Conservation (phyloP, 1,139 yeast genomes). For the Taphrina betulina region DNA sequence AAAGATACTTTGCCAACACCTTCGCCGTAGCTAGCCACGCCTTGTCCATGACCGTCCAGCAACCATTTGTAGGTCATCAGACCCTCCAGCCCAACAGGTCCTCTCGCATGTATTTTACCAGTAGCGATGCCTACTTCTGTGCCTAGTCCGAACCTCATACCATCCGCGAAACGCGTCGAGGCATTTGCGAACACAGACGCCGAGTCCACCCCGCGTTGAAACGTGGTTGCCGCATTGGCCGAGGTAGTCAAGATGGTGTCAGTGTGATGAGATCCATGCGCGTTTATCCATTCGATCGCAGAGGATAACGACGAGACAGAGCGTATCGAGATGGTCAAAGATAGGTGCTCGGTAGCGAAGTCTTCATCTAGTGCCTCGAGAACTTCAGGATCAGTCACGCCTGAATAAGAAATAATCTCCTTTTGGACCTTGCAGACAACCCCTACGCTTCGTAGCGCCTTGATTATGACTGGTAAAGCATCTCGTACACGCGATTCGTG, state of each 20-base stretch:
- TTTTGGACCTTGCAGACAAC: slow-evolving; percentile 61
- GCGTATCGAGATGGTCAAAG: slow-evolving; percentile 75
- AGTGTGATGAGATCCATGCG: slow-evolving; percentile 93
- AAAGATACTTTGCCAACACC: not conserved
- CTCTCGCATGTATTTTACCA: slow-evolving; percentile 94
- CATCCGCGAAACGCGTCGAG: slow-evolving; percentile 96
- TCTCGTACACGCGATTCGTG: slow-evolving; percentile 54
- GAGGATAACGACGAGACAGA: slow-evolving; percentile 58
- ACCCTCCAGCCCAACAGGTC: slow-evolving; percentile 98
- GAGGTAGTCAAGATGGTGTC: slow-evolving; percentile 84
- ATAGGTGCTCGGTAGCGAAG: slow-evolving; percentile 78
- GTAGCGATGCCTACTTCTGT: slow-evolving; percentile 98
- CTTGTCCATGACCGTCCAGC: slow-evolving; percentile 23
- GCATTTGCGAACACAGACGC: slow-evolving; percentile 99
- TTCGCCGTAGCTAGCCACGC: slow-evolving; percentile 24
- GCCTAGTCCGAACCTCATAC: slow-evolving; percentile 97
- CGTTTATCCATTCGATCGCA: slow-evolving; percentile 81
- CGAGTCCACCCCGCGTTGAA: slow-evolving; percentile 84
- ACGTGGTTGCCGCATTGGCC: slow-evolving; percentile 65
- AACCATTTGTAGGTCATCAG: slow-evolving; percentile 81
- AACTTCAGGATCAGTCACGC: slow-evolving; percentile 37
- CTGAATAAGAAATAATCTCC: slow-evolving; percentile 54
- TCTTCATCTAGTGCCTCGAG: slow-evolving; percentile 51
- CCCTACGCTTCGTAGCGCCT: slow-evolving; percentile 58
- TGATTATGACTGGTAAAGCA: slow-evolving; percentile 46